Evolutionary conservation across 352 stramenopile species (phyloP).

Genomic region (Phytophthora cryptogea): DNA sequence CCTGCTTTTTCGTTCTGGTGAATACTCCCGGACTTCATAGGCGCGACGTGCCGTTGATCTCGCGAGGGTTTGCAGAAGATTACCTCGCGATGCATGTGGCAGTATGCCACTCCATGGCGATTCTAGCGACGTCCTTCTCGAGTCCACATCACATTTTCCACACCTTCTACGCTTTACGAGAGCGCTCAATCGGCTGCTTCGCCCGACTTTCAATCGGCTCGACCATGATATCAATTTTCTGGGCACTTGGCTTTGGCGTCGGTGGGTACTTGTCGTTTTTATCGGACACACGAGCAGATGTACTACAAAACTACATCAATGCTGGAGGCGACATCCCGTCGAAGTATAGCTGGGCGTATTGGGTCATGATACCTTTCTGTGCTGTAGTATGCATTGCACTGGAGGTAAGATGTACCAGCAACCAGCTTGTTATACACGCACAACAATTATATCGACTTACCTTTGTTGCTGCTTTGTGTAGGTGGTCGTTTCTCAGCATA

Average conservation of each 20-base stretch:
- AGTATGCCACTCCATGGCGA: slow-evolving; percentile 50
- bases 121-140: slow-evolving; percentile 43
- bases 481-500: slow-evolving; percentile 56
- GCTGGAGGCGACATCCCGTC: slow-evolving; percentile 22
- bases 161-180: slow-evolving; percentile 45
- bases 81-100: slow-evolving; percentile 58
- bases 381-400: slow-evolving; percentile 47
- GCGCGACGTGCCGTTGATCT: slow-evolving; percentile 23
- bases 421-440: not conserved
- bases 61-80: slow-evolving; percentile 41
- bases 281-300: slow-evolving; percentile 40
- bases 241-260: slow-evolving; percentile 48
- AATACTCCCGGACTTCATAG: slow-evolving; percentile 38
- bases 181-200: slow-evolving; percentile 45
- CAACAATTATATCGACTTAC: not conserved
- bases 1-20: slow-evolving; percentile 35
- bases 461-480: slow-evolving; percentile 11
- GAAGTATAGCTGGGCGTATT: slow-evolving; percentile 40
- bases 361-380: slow-evolving; percentile 47
- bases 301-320: slow-evolving; percentile 56
- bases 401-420: slow-evolving; percentile 36
- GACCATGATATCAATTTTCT: slow-evolving; percentile 36
- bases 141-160: slow-evolving; percentile 66
- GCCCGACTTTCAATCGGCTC: slow-evolving; percentile 36
- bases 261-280: slow-evolving; percentile 61